phyloP scores from a whole-genome alignment of 768 basidiomycete genomes.

The Mycena floridula region DNA sequence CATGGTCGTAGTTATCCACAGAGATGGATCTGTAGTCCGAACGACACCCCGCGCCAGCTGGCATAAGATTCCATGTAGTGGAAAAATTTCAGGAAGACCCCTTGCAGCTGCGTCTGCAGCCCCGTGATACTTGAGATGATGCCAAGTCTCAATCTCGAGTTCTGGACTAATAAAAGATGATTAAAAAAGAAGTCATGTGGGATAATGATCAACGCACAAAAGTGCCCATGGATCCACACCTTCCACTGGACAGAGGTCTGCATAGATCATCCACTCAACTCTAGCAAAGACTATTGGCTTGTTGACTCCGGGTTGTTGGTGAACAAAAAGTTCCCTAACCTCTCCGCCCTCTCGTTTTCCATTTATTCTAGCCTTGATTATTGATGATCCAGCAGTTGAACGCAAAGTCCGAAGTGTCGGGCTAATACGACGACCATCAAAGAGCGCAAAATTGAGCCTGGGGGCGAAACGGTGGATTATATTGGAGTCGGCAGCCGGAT shows the following conservation, averaged over 20 bases:
- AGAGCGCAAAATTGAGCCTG: background rate
- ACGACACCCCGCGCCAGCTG: conserved; percentile 11
- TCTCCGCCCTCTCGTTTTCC: background rate
- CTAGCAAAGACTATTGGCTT: background rate
- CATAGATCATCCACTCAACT: background rate
- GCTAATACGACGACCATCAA: background rate
- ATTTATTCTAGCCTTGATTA: background rate
- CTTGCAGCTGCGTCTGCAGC: background rate
- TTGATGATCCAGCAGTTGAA: background rate
- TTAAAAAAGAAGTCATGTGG: background rate
- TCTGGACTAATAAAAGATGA: conserved; percentile 12
- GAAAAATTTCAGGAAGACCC: conserved; percentile 8
- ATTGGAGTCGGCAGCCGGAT: background rate
- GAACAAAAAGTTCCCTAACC: background rate
- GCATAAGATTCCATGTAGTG: conserved; percentile 10
- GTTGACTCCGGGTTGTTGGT: background rate
- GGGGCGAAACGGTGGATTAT: background rate
- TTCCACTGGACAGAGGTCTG: background rate
- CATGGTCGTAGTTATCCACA: too few species aligned
- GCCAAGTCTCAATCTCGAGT: conserved; percentile 13
- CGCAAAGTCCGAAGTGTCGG: background rate
- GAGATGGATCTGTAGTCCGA: conserved; percentile 27
- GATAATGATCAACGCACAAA: conserved; percentile 6
- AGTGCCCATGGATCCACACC: conserved; percentile 9
- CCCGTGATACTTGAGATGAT: conserved; percentile 4